These are phyloP conservation scores for Cercospora zeae-maydis DNA, from an alignment of 2,329 filamentous ascomycete genomes.

Conservation along the genomic window DNA sequence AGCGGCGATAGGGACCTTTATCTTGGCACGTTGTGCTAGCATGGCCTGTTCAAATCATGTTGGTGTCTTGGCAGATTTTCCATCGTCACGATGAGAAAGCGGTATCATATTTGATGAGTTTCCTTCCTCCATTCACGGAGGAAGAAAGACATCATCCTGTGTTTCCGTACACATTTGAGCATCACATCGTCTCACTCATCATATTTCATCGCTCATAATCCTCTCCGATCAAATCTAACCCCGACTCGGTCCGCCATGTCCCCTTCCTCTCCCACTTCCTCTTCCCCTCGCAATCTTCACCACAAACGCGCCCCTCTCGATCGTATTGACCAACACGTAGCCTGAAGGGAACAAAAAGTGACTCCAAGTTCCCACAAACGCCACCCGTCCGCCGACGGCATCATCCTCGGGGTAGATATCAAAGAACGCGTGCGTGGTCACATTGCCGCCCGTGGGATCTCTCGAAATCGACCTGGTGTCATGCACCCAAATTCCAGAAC, in stretches of 20 bases:
- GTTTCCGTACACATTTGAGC: background rate
- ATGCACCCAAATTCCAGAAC: constrained; percentile 34
- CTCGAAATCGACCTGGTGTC: constrained; percentile 37
- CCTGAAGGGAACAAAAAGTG: constrained; percentile 49
- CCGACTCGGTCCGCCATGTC: background rate
- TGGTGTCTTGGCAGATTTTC: too few species aligned
- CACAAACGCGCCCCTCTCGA: constrained; percentile 44
- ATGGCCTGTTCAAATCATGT: too few species aligned
- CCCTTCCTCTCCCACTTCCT: background rate
- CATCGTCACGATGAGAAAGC: too few species aligned
- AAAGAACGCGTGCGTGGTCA: constrained; percentile 49
- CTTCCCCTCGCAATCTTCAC: background rate
- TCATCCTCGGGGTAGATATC: constrained; percentile 47
- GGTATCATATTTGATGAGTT: background rate
- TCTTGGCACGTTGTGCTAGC: background rate
- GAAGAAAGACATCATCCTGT: background rate
- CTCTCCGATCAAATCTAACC: background rate
- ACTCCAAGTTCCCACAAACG: constrained; percentile 43
- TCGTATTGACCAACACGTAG: constrained; percentile 51
- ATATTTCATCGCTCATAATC: background rate
- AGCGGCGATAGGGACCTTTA: too few species aligned
- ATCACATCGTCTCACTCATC: too few species aligned
- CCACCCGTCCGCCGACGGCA: constrained; percentile 24
- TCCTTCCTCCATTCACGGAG: background rate
- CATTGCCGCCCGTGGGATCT: constrained; percentile 45